Conservation (phyloP, 805 yeast species). For the Huiozyma sinensis region DNA sequence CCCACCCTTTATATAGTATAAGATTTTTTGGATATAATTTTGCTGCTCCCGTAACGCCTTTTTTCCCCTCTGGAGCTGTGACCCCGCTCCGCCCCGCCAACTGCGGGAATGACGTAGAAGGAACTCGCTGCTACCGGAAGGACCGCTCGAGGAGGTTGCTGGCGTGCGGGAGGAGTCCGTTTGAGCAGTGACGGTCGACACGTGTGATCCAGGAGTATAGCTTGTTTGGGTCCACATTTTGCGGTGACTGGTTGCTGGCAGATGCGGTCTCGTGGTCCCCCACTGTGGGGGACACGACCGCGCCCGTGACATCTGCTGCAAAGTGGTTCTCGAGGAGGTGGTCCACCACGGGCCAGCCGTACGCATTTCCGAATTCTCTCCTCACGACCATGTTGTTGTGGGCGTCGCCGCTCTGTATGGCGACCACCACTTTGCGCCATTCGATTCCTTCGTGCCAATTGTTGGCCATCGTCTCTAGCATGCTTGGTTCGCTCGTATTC, state of each 20-base stretch:
- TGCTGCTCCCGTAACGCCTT: no score
- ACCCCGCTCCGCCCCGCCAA: no score
- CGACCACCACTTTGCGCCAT: conserved; percentile 88
- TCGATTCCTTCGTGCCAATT: conserved; percentile 72
- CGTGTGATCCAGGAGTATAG: conserved; percentile 1
- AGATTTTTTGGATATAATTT: no score
- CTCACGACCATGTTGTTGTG: conserved; percentile 89
- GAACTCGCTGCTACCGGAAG: background rate
- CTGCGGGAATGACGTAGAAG: no score
- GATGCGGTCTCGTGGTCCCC: background rate
- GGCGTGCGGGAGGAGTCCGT: background rate
- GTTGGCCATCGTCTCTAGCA: conserved; percentile 79
- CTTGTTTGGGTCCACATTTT: background rate
- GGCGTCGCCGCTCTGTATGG: conserved; percentile 71
- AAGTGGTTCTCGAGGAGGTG: conserved; percentile 56
- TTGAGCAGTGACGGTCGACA: background rate
- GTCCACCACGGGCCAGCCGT: conserved; percentile 74
- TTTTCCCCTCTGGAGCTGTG: no score
- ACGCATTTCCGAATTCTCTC: conserved; percentile 75
- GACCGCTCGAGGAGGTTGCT: background rate
- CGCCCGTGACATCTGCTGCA: background rate
- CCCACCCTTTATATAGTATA: no score
- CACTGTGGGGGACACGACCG: background rate
- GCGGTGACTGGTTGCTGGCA: background rate
- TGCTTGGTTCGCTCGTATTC: conserved; percentile 58